Evolutionary conservation across 192 early-diverging fungal species (phyloP).

Genomic region (Umbelopsis ramanniana): DNA sequence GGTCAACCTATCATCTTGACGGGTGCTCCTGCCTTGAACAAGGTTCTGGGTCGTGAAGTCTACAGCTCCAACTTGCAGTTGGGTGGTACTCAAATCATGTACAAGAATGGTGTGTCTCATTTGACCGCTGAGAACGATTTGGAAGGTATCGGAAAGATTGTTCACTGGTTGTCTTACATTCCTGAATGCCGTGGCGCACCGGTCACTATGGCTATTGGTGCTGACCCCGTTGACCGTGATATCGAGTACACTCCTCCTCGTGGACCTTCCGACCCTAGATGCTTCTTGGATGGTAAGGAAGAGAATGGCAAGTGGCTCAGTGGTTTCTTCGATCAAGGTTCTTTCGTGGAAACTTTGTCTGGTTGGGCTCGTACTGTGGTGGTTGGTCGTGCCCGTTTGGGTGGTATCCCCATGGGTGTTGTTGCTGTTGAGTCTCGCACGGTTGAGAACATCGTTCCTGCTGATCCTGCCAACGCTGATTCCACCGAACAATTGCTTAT

Average conservation of each 20-base stretch:
- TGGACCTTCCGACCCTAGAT: slow-evolving; percentile 88
- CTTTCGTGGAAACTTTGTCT: slow-evolving; percentile 93
- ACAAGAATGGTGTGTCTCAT: slow-evolving; percentile 98
- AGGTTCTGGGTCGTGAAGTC: slow-evolving; percentile 96
- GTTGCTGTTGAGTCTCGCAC: slow-evolving; percentile 96
- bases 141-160: slow-evolving; percentile 87
- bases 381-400: slow-evolving; percentile 91
- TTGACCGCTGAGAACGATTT: slow-evolving; percentile 96
- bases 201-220: slow-evolving; percentile 60
- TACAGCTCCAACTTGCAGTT: slow-evolving; percentile 98
- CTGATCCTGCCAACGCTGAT: slow-evolving; percentile 91
- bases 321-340: slow-evolving; percentile 98
- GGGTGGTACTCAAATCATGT: slow-evolving; percentile 99
- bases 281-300: slow-evolving; percentile 82
- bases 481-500: slow-evolving; percentile 87
- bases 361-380: slow-evolving; percentile 98
- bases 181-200: slow-evolving; percentile 75
- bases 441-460: slow-evolving; percentile 88
- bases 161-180: slow-evolving; percentile 94
- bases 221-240: slow-evolving; percentile 81
- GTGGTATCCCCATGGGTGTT: slow-evolving; percentile 96
- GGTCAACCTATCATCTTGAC: slow-evolving; percentile 99
- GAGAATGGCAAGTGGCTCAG: slow-evolving; percentile 73
- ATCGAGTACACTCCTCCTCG: slow-evolving; percentile 85
- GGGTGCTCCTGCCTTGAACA: slow-evolving; percentile 96